Evolutionary conservation across 176 grass and related monocot genomes (phyloP).

Genomic region (Eremochloa ophiuroides): DNA sequence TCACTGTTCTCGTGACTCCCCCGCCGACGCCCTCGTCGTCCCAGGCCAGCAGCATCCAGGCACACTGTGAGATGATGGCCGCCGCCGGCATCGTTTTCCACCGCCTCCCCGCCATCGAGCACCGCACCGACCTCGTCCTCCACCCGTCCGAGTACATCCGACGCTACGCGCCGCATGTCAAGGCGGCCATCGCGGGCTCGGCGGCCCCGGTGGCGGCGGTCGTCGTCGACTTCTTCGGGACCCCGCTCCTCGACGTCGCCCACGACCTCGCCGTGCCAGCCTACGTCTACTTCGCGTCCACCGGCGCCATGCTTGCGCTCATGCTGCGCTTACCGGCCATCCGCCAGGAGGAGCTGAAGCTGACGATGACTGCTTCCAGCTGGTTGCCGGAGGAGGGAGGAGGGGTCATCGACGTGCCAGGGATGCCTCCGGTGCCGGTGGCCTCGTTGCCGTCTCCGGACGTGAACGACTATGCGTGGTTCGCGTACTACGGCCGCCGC

Average conservation of each 20-base stretch:
- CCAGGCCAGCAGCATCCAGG: background rate
- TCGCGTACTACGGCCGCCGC: slow-evolving; percentile 18
- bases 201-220: background rate
- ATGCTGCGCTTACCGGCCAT: slow-evolving; percentile 23
- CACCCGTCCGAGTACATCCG: slow-evolving; percentile 19
- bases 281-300: slow-evolving; percentile 44
- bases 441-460: background rate
- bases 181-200: background rate
- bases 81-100: background rate
- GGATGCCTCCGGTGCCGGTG: slow-evolving; percentile 30
- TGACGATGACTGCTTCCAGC: too few relatives aligned
- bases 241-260: slow-evolving; percentile 33
- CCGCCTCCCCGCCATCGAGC: slow-evolving; percentile 16
- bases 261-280: slow-evolving; percentile 27
- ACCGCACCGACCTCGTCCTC: background rate
- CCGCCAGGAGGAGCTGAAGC: background rate
- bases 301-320: slow-evolving; percentile 17
- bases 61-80: background rate
- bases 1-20: slow-evolving; percentile 16
- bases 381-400: background rate
- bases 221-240: slow-evolving; percentile 37
- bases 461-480: slow-evolving; percentile 21
- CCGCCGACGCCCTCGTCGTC: background rate
- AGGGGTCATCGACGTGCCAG: background rate
- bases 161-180: slow-evolving; percentile 5